phyloP scores from a whole-genome alignment of 2,329 filamentous ascomycete species.

The Cercospora beticola region DNA sequence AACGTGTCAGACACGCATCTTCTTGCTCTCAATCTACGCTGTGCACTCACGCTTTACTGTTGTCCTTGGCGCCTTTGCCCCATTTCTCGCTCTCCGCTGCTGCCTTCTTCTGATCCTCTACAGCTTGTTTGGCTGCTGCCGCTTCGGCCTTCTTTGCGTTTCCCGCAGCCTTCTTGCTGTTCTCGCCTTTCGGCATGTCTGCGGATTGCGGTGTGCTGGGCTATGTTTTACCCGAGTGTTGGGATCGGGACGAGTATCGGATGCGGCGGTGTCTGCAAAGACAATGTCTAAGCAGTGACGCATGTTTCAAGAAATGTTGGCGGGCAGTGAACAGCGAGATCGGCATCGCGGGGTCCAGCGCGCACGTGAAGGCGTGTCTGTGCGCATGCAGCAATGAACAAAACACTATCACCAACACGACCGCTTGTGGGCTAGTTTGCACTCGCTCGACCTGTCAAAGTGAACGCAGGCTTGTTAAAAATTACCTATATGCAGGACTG shows the following conservation, averaged over 20 bases:
- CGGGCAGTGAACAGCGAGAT: not conserved
- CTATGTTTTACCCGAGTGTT: not conserved
- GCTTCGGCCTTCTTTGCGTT: slow-evolving; percentile 91
- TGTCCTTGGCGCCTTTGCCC: slow-evolving; percentile 81
- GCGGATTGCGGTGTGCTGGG: not conserved
- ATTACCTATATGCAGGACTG: not conserved
- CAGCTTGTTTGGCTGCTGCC: slow-evolving; percentile 75
- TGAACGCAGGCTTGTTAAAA: not conserved
- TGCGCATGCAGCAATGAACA: not conserved
- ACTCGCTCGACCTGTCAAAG: not conserved
- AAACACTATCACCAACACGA: not conserved
- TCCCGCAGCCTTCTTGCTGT: slow-evolving; percentile 84
- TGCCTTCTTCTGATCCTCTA: slow-evolving; percentile 64
- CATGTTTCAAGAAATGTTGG: slow-evolving; percentile 4
- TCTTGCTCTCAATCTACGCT: not conserved
- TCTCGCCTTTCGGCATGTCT: slow-evolving; percentile 54
- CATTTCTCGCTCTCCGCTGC: slow-evolving; percentile 73
- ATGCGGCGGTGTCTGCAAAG: not conserved
- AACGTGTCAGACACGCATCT: slow-evolving; percentile 13
- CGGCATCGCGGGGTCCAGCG: not conserved
- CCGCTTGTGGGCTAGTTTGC: not conserved
- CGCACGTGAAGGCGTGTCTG: not conserved
- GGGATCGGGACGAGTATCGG: not conserved
- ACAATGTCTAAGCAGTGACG: slow-evolving; percentile 10
- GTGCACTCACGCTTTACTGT: slow-evolving; percentile 76